Conservation (phyloP, 2,329 filamentous ascomycete genomes). For the Aspergillus pseudonomiae region DNA sequence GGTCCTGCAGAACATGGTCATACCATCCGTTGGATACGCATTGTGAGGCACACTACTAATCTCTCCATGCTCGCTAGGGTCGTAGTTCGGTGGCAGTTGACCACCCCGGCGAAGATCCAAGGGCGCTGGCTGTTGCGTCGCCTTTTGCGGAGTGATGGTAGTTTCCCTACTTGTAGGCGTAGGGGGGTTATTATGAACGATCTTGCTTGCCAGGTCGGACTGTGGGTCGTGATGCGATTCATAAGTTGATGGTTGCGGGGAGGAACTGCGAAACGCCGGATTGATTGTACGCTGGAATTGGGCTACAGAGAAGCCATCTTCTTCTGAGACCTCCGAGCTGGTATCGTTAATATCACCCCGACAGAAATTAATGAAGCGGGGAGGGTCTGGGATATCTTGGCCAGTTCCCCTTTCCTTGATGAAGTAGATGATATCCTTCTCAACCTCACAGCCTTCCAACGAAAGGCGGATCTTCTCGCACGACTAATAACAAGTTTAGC, state of each 20-base stretch:
- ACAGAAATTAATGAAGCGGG: slow-evolving; percentile 98
- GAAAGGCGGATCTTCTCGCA: slow-evolving; percentile 96
- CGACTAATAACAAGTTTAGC: slow-evolving; percentile 52
- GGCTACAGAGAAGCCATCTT: slow-evolving; percentile 95
- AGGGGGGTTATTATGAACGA: slow-evolving; percentile 61
- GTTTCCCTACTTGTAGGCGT: slow-evolving; percentile 55
- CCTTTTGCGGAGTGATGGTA: slow-evolving; percentile 57
- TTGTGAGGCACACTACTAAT: slow-evolving; percentile 80
- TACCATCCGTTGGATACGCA: slow-evolving; percentile 90
- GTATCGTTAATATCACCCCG: slow-evolving; percentile 76
- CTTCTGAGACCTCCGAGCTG: slow-evolving; percentile 80
- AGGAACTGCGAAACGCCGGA: slow-evolving; percentile 92
- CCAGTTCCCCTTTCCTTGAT: slow-evolving; percentile 89
- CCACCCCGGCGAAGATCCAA: slow-evolving; percentile 43
- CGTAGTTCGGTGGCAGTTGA: slow-evolving; percentile 49
- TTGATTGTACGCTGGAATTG: slow-evolving; percentile 96
- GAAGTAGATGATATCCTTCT: slow-evolving; percentile 88
- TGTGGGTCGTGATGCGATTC: slow-evolving; percentile 90
- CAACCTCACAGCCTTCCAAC: slow-evolving; percentile 92
- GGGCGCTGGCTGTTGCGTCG: slow-evolving; percentile 37
- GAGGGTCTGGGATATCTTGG: slow-evolving; percentile 94
- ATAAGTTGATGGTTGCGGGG: slow-evolving; percentile 89
- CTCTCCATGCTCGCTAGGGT: slow-evolving; percentile 64
- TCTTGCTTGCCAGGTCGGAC: slow-evolving; percentile 69
- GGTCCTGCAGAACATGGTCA: slow-evolving; percentile 94